Percentiles rank a stretch among this genome's conserved stretches.
These are phyloP conservation scores for Panaeolus papilionaceus DNA, from an alignment of 768 basidiomycete species.

Conservation along the genomic window DNA sequence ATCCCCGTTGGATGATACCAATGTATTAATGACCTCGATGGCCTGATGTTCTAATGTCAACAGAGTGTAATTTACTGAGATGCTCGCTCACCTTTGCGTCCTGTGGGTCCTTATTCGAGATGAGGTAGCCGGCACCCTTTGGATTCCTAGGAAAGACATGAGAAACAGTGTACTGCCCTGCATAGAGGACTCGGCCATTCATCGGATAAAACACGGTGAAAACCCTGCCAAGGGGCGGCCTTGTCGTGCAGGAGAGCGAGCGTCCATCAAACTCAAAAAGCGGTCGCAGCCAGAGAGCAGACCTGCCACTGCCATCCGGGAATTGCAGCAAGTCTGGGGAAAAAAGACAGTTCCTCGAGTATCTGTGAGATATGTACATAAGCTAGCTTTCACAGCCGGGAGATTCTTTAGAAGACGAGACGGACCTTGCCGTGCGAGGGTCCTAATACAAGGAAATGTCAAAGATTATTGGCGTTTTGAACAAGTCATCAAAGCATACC, in stretches of 20 bases:
- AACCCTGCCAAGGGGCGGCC: constrained; percentile 7
- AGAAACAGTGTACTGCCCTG: constrained; percentile 1
- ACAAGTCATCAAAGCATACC: constrained; percentile 3
- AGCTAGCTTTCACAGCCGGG: background rate
- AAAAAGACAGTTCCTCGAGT: background rate
- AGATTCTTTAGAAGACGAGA: background rate
- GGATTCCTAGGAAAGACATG: background rate
- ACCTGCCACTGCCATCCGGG: background rate
- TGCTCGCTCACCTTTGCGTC: background rate
- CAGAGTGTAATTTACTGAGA: background rate
- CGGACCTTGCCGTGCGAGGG: constrained; percentile 2
- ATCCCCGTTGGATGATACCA: background rate
- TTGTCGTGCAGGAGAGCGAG: constrained; percentile 3
- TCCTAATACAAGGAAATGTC: background rate
- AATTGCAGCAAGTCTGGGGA: constrained; percentile 3
- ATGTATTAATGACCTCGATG: background rate
- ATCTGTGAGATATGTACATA: constrained; percentile 2
- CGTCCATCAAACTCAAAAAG: constrained; percentile 12
- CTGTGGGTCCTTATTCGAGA: background rate
- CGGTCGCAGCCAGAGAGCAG: constrained; percentile 5
- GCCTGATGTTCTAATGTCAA: background rate
- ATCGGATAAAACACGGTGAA: constrained; percentile 11
- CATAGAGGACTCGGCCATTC: constrained; percentile 1
- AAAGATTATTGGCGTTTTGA: background rate
- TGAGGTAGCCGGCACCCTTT: background rate